Conservation (phyloP, 202 grass and related monocot genomes). For the Setaria viridis region DNA sequence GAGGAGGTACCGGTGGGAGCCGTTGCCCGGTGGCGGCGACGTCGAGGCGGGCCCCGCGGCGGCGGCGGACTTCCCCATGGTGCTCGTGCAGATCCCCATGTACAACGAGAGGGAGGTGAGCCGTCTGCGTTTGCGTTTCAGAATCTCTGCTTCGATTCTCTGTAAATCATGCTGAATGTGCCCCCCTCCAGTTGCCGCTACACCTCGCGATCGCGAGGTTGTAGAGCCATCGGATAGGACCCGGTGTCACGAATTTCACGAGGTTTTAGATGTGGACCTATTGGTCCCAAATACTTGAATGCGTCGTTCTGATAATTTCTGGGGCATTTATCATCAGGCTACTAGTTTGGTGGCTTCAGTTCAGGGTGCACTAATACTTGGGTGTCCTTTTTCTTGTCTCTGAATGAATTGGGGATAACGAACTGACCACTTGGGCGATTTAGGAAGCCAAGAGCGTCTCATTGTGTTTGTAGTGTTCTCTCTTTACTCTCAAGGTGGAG, state of each 20-base stretch:
- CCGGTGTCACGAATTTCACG: background rate
- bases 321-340: background rate
- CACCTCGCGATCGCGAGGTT: conserved; percentile 2
- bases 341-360: background rate
- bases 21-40: conserved; percentile 34
- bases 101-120: conserved; percentile 85
- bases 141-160: background rate
- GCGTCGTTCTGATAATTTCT: background rate
- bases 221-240: background rate
- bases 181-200: background rate
- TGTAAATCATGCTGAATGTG: background rate
- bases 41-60: conserved; percentile 16
- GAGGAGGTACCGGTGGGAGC: conserved; percentile 60
- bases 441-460: background rate
- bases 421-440: background rate
- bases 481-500: conserved; percentile 10
- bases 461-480: background rate
- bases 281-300: background rate
- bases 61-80: conserved; percentile 58
- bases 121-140: background rate
- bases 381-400: background rate
- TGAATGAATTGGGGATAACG: background rate
- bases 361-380: background rate
- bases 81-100: conserved; percentile 96
- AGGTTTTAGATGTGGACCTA: conserved; percentile 6